These are phyloP conservation scores for Nakataea oryzae DNA, from an alignment of 2,329 filamentous ascomycete species.

Conservation along the genomic window DNA sequence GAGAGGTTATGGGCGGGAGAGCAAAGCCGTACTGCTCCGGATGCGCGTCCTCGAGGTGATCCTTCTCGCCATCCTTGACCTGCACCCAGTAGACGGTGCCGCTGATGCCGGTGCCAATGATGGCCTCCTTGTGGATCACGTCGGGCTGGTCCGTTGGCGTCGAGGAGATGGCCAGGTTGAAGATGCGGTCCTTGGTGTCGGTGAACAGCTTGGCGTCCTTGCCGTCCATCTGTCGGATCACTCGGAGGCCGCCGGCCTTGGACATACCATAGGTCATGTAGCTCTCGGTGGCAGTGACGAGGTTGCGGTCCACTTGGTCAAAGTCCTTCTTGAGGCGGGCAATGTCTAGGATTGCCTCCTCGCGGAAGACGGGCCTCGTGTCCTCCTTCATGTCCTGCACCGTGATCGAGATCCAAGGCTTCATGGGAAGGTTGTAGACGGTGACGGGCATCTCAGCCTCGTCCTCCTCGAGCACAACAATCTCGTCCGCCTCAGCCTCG, in stretches of 20 bases:
- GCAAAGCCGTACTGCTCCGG: conserved; percentile 81
- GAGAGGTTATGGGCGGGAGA: conserved; percentile 74
- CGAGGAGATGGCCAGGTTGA: conserved; percentile 80
- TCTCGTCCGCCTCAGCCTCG: conserved; percentile 55
- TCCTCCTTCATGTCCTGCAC: conserved; percentile 48
- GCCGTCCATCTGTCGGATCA: conserved; percentile 91
- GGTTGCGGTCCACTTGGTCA: conserved; percentile 88
- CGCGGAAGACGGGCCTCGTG: conserved; percentile 54
- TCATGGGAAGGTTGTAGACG: conserved; percentile 94
- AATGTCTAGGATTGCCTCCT: conserved; percentile 81
- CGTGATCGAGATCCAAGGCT: conserved; percentile 85
- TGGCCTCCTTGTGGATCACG: conserved; percentile 58
- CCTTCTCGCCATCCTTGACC: conserved; percentile 65
- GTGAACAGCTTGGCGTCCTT: conserved; percentile 87
- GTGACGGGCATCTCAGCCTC: conserved; percentile 55
- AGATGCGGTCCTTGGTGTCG: conserved; percentile 84
- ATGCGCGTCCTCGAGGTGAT: conserved; percentile 67
- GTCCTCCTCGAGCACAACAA: conserved; percentile 50
- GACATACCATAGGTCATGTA: conserved; percentile 94
- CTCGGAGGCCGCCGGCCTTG: conserved; percentile 82
- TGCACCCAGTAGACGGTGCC: conserved; percentile 95
- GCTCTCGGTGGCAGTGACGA: conserved; percentile 78
- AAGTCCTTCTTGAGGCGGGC: conserved; percentile 95
- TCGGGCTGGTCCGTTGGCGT: conserved; percentile 44
- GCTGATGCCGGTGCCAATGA: conserved; percentile 88